A percentile compares a stretch with the other conserved stretches of the same genome.
Evolutionary conservation across 1,284 basidiomycete species (phyloP).

Genomic region (Volvariella surrecta): DNA sequence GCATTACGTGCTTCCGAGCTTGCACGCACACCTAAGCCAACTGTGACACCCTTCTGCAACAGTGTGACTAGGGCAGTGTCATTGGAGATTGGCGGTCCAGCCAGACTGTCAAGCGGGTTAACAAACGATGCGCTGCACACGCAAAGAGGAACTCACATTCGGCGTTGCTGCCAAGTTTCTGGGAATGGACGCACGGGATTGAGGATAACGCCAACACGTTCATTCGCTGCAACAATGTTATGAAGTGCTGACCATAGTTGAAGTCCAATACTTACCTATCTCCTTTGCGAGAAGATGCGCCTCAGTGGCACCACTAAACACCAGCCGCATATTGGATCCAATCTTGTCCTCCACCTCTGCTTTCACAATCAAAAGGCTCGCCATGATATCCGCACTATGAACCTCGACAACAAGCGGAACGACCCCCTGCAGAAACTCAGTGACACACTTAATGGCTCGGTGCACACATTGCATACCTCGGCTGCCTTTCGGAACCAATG

Average conservation of each 20-base stretch:
- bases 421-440: constrained; percentile 26
- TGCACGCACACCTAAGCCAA: constrained; percentile 59
- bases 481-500: constrained; percentile 53
- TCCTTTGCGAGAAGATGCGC: constrained; percentile 69
- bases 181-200: constrained; percentile 53
- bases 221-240: constrained; percentile 23
- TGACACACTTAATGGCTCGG: constrained; percentile 2
- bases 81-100: constrained; percentile 67
- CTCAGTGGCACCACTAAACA: constrained; percentile 70
- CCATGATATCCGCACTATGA: constrained; percentile 71
- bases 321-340: constrained; percentile 48
- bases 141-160: constrained; percentile 35
- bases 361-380: constrained; percentile 67
- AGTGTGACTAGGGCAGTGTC: constrained; percentile 58
- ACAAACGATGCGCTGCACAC: neutral
- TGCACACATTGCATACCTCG: constrained; percentile 31
- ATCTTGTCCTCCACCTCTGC: constrained; percentile 56
- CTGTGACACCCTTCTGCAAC: constrained; percentile 55
- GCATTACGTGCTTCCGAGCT: constrained; percentile 64
- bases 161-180: constrained; percentile 56
- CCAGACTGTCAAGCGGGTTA: constrained; percentile 32
- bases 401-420: constrained; percentile 64
- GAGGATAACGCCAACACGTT: constrained; percentile 64
- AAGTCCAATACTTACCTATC: constrained; percentile 36
- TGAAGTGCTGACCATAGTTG: neutral